Evolutionary conservation across 2,329 filamentous ascomycete genomes (phyloP).

Genomic region (Periconia sp.): DNA sequence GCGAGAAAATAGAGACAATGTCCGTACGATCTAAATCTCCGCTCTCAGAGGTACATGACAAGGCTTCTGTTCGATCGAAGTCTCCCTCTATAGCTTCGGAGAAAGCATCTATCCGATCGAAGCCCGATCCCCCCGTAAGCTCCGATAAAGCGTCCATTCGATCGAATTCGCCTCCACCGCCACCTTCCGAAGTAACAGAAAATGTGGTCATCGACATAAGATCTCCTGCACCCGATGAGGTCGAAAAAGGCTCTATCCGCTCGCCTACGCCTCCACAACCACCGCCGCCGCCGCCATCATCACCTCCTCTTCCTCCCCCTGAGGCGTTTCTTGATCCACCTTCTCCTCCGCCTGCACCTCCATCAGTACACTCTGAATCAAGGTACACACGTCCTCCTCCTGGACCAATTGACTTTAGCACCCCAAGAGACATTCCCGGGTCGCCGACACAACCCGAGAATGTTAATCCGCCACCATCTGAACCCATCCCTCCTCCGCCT

Average conservation of each 20-base stretch:
- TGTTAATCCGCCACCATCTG: conserved; percentile 6
- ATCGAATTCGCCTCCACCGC: conserved; percentile 23
- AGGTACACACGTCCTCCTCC: conserved; percentile 37
- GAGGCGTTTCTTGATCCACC: too few species aligned
- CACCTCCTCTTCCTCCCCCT: too few species aligned
- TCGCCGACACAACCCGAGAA: too few species aligned
- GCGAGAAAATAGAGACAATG: conserved; percentile 13
- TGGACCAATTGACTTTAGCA: conserved; percentile 32
- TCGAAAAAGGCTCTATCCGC: too few species aligned
- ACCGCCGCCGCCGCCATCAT: too few species aligned
- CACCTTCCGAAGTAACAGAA: too few species aligned
- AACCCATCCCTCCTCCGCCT: conserved; percentile 1
- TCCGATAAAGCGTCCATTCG: conserved; percentile 18
- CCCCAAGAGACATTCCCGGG: conserved; percentile 29
- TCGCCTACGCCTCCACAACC: conserved; percentile 3
- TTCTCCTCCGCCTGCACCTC: conserved; percentile 18
- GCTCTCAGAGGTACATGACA: conserved; percentile 21
- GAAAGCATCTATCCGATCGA: conserved; percentile 8
- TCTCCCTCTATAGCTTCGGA: conserved; percentile 3
- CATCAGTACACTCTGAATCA: conserved; percentile 12
- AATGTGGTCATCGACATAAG: too few species aligned
- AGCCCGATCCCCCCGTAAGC: conserved; percentile 5
- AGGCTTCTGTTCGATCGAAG: conserved; percentile 5
- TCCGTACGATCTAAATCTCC: conserved; percentile 20
- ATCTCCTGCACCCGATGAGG: too few species aligned